Evolutionary conservation across 2,329 filamentous ascomycete species (phyloP), one percentile per base, ranked within the genome.

Genomic region (Fusarium sarcochroum): DNA sequence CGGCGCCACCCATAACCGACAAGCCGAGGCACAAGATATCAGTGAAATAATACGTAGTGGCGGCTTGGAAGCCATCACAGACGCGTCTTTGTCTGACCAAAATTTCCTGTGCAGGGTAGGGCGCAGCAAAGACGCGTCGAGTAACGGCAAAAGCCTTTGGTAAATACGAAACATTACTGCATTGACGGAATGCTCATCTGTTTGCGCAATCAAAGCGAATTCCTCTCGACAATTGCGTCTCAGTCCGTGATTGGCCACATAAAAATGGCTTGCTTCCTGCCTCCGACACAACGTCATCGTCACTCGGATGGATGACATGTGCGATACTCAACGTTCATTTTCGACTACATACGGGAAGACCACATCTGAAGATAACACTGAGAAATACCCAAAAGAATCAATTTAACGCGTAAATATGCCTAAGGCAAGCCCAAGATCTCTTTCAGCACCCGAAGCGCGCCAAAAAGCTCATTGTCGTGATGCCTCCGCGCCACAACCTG

Each of bases 391-490:
- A 5, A 11, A 30, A 30, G 5, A 9, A 7, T 21, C 3, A 27
- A 15, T 15, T 41, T 23, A 10, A 41, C 18, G 11, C 9, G 10
- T 7, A 6, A 17, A 30, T 14, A 18, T 7, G 30, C 15, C 42
- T 20, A 69, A 10, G 46, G n/a, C 25, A 72, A 27, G 0, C 35
- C 14, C 1, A 73, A n/a, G 6, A 56, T 38, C 6, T 56, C 55
- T 14, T 59, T 72, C 4, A 79, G 30, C 15, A 68, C 41, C 6
- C 45, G 56, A 2, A 78, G 32, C 8, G 74, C 77, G 15, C 66
- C 73, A 60, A 80, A 80, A 0, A 80, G 60, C 30, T 77, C 67
- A 27, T 76, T 80, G 3, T 81, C 79, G 15, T 79, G 72, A 49
- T 77, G 71, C 55, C 76, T 78, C 1, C 75, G 69, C 9, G 73